Conservation (phyloP, 345 rosid genomes). For the Noccaea caerulescens region DNA sequence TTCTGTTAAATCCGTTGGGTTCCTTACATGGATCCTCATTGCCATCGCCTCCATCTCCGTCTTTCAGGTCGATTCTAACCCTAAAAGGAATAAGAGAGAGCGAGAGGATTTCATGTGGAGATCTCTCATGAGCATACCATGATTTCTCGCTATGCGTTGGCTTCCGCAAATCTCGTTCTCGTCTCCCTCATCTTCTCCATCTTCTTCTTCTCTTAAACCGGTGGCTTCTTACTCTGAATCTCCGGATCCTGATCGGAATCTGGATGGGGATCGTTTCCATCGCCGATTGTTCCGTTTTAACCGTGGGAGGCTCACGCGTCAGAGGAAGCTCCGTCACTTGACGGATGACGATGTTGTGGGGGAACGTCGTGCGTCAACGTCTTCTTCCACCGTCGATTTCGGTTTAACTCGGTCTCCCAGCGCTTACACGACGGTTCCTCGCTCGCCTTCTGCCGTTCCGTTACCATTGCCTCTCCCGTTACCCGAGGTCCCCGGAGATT, state of each 20-base stretch:
- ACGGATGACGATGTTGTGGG: slow-evolving; percentile 52
- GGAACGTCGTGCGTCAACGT: slow-evolving; percentile 32
- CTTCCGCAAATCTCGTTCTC: slow-evolving; percentile 60
- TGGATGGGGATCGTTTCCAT: slow-evolving; percentile 31
- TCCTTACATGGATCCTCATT: slow-evolving; percentile 40
- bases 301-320: slow-evolving; percentile 56
- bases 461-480: slow-evolving; percentile 66
- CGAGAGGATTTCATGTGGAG: slow-evolving; percentile 10
- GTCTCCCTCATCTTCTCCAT: slow-evolving; percentile 48
- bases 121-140: slow-evolving; percentile 40
- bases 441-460: slow-evolving; percentile 54
- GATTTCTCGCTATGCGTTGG: slow-evolving; percentile 77
- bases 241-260: slow-evolving; percentile 23
- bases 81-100: background rate
- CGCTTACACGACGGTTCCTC: slow-evolving; percentile 31
- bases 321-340: slow-evolving; percentile 63
- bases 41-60: slow-evolving; percentile 33
- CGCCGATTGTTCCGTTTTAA: slow-evolving; percentile 42
- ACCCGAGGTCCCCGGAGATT: slow-evolving; percentile 51
- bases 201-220: slow-evolving; percentile 35
- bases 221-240: slow-evolving; percentile 43
- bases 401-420: slow-evolving; percentile 45
- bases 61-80: slow-evolving; percentile 19
- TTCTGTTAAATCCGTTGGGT: slow-evolving; percentile 47
- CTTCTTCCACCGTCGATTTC: slow-evolving; percentile 23